These are phyloP conservation scores for Kurtzmaniella natalensis DNA, from an alignment of 1,139 yeast genomes.

Conservation along the genomic window DNA sequence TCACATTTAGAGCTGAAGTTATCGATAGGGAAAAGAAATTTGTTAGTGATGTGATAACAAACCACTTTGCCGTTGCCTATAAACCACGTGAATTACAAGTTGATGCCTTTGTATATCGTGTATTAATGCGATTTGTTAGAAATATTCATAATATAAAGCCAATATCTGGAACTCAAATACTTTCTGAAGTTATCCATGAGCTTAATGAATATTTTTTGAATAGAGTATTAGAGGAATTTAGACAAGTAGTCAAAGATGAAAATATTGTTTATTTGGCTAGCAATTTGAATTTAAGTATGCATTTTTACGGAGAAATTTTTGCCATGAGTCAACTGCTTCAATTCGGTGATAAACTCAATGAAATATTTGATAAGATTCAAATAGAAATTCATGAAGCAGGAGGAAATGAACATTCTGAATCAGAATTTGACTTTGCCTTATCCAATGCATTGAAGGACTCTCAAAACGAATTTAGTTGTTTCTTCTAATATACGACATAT, in stretches of 20 bases:
- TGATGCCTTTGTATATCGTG: slow-evolving; percentile 39
- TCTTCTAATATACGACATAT: slow-evolving; percentile 9
- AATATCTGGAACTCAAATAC: slow-evolving; percentile 35
- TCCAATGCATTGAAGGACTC: slow-evolving; percentile 28
- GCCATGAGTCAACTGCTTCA: slow-evolving; percentile 32
- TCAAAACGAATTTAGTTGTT: slow-evolving; percentile 28
- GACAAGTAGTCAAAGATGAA: slow-evolving; percentile 19
- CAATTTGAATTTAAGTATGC: slow-evolving; percentile 35
- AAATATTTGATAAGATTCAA: slow-evolving; percentile 20
- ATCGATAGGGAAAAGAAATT: slow-evolving; percentile 34
- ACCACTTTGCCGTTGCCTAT: slow-evolving; percentile 21
- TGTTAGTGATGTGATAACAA: slow-evolving; percentile 26
- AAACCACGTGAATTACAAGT: slow-evolving; percentile 17
- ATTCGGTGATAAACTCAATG: slow-evolving; percentile 36
- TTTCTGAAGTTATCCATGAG: slow-evolving; percentile 35
- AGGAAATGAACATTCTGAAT: slow-evolving; percentile 16
- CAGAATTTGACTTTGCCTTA: slow-evolving; percentile 27
- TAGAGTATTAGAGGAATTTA: slow-evolving; percentile 28
- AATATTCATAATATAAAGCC: slow-evolving; percentile 40
- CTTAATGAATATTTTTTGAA: slow-evolving; percentile 36
- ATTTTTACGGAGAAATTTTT: slow-evolving; percentile 39
- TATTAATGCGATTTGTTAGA: slow-evolving; percentile 40
- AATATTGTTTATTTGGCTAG: slow-evolving; percentile 12
- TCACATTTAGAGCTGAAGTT: slow-evolving; percentile 41
- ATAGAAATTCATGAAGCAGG: slow-evolving; percentile 20